Base-by-base conservation (phyloP, 768 basidiomycete genomes). In the Collybiopsis luxurians region DNA sequence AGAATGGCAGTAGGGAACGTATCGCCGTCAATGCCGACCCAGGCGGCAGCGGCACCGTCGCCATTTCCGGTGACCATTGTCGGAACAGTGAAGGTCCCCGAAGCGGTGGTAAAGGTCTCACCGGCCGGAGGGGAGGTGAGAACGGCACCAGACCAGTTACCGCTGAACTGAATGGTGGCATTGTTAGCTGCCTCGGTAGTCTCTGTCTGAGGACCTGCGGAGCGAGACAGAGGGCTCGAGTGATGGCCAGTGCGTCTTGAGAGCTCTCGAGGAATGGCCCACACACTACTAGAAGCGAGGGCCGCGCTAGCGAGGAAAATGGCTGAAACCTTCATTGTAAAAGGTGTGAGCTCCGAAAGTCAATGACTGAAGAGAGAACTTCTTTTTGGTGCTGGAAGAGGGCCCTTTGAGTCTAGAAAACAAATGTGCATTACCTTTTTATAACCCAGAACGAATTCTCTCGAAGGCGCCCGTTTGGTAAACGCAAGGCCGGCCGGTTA, bases 11-110 rank as follows among this genome's bases (percentile, higher is more conserved):
- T 63, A 15, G 57, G 64, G 52, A 66, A 70, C 24, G 69, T 67
- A 60, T 69, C 67, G 28, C 69, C 69, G 53, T 70, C 69, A 53
- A 70, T 68, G 49, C 69, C 67, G 54, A 70, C 67, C 67, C 67
- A 70, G 1, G 69, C 67, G 21, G 69, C 64, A 3, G 67, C 64
- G 28, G 58, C 48, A 21, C 48, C 48, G 17, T 49, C 21, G 12
- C 48, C 21, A 21, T n/a, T 28, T 1, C 6, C 48, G 19, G 48
- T 10, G 19, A 21, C n/a, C 48, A 34, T 36, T 3, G 27, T 67
- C 28, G 69, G 69, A 28, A 70, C 64, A 36, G 60, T 61, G 61
- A 70, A 70, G 9, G 67, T 70, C 11, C 61, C 67, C 1, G 67
- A 66, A 12, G 68, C 69, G 24, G 63, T 56, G 60, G 64, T 67